These are phyloP conservation scores for Irpex sp. DNA, from an alignment of 1,284 basidiomycete genomes.

Conservation along the genomic window DNA sequence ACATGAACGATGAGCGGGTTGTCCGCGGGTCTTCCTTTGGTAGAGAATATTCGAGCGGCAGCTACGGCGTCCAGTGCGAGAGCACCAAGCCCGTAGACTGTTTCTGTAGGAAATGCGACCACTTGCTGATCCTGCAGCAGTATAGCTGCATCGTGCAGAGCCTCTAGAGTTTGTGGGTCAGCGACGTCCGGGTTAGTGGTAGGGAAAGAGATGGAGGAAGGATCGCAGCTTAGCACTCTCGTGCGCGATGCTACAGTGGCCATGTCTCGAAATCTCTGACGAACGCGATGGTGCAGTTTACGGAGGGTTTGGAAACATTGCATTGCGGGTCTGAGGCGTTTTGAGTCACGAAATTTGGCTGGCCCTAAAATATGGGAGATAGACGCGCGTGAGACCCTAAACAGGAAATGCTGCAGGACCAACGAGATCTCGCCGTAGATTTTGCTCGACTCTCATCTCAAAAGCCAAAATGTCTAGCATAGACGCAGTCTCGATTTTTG, in stretches of 20 bases:
- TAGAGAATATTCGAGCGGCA: constrained; percentile 73
- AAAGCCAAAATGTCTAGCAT: constrained; percentile 32
- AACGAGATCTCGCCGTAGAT: background rate
- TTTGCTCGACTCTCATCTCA: background rate
- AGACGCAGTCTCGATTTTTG: constrained; percentile 82
- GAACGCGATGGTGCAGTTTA: background rate
- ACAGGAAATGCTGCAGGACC: background rate
- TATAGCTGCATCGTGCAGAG: constrained; percentile 20
- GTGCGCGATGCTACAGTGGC: constrained; percentile 19
- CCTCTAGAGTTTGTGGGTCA: constrained; percentile 18
- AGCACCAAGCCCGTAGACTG: constrained; percentile 95
- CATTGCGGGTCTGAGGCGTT: background rate
- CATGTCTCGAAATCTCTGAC: background rate
- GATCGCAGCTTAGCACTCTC: constrained; percentile 22
- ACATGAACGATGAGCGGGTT: constrained; percentile 99
- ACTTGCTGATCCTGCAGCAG: constrained; percentile 19
- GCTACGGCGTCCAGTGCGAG: constrained; percentile 70
- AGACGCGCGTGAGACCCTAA: background rate
- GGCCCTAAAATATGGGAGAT: background rate
- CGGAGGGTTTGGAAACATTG: background rate
- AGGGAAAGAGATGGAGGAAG: constrained; percentile 22
- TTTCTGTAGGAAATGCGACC: constrained; percentile 96
- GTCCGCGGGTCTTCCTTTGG: constrained; percentile 91
- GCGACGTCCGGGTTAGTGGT: constrained; percentile 18
- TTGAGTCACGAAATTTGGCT: constrained; percentile 2